Conservation (phyloP, 352 stramenopile genomes). For the Pythium sp. region DNA sequence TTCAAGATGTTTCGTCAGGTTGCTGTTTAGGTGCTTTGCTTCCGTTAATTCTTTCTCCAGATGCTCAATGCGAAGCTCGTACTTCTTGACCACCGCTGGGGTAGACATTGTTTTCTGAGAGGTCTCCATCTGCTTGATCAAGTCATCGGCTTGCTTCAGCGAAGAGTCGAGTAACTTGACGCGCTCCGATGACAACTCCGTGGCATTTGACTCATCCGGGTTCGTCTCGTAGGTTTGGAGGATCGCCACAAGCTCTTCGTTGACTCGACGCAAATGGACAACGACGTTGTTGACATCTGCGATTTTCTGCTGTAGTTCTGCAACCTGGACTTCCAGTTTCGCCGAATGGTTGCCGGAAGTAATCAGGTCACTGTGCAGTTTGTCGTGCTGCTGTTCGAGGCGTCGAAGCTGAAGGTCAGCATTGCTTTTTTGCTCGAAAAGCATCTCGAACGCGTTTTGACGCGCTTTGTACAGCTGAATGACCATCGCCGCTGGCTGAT, state of each 20-base stretch:
- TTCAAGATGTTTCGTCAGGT: conserved; percentile 58
- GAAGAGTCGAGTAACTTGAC: conserved; percentile 44
- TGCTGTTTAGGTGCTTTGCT: conserved; percentile 43
- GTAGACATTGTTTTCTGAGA: conserved; percentile 38
- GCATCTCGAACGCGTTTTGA: conserved; percentile 58
- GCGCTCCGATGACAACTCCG: conserved; percentile 27
- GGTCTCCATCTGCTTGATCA: conserved; percentile 12
- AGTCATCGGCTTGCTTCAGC: conserved; percentile 44
- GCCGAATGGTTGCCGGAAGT: conserved; percentile 40
- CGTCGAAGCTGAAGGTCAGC: conserved; percentile 44
- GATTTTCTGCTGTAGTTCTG: conserved; percentile 43
- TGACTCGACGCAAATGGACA: conserved; percentile 45
- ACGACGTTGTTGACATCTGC: conserved; percentile 36
- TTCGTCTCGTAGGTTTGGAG: conserved; percentile 62
- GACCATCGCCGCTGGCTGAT: conserved; percentile 39
- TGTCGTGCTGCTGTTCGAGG: conserved; percentile 49
- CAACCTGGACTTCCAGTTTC: conserved; percentile 44
- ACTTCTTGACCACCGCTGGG: conserved; percentile 37
- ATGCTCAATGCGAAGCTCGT: conserved; percentile 46
- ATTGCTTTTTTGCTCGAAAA: conserved; percentile 55
- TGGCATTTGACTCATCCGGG: conserved; percentile 31
- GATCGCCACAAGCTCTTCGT: conserved; percentile 60
- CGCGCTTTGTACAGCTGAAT: conserved; percentile 52
- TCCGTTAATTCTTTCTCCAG: conserved; percentile 49
- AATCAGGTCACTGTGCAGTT: conserved; percentile 46